These are phyloP conservation scores for Allantophomopsis cytisporea DNA, from an alignment of 2,329 filamentous ascomycete genomes.

Conservation along the genomic window DNA sequence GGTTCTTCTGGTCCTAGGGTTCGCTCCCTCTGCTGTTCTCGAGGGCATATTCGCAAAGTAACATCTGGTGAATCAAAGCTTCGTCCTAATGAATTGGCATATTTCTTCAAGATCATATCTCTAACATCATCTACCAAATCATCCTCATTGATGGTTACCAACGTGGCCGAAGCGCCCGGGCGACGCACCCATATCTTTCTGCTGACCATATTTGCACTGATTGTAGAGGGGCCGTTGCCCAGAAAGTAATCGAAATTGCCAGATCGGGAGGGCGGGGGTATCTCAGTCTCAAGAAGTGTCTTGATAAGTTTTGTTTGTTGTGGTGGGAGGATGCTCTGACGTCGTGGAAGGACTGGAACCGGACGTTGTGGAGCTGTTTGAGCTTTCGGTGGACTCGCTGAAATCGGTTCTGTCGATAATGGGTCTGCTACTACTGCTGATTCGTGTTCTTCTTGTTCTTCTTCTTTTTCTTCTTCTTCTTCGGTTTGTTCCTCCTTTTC, in stretches of 20 bases:
- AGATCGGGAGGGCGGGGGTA: conserved; percentile 21
- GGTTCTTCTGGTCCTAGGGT: conserved; percentile 75
- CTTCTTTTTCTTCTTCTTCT: conserved; percentile 1
- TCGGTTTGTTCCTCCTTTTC: too few relatives aligned
- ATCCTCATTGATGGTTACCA: conserved; percentile 74
- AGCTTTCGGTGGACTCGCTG: conserved; percentile 2
- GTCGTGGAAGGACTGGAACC: conserved; percentile 10
- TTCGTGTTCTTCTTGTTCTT: too few relatives aligned
- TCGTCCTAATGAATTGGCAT: conserved; percentile 80
- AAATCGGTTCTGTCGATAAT: not conserved
- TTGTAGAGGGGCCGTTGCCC: conserved; percentile 13
- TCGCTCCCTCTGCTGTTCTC: conserved; percentile 54
- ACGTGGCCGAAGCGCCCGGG: conserved; percentile 71
- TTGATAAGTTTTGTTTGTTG: conserved; percentile 33
- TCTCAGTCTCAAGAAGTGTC: conserved; percentile 32
- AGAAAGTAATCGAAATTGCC: conserved; percentile 17
- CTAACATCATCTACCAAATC: conserved; percentile 91
- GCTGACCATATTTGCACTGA: conserved; percentile 35
- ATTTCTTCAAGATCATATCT: conserved; percentile 85
- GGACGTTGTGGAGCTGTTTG: conserved; percentile 6
- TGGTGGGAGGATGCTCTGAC: conserved; percentile 29
- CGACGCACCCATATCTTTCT: conserved; percentile 94
- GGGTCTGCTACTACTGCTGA: too few relatives aligned
- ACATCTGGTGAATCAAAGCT: conserved; percentile 88
- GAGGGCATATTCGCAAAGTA: conserved; percentile 60